Evolutionary conservation across 129 eudicot genomes (phyloP), one percentile per base, ranked within the genome.

Genomic region (Flaveria bidentis): DNA sequence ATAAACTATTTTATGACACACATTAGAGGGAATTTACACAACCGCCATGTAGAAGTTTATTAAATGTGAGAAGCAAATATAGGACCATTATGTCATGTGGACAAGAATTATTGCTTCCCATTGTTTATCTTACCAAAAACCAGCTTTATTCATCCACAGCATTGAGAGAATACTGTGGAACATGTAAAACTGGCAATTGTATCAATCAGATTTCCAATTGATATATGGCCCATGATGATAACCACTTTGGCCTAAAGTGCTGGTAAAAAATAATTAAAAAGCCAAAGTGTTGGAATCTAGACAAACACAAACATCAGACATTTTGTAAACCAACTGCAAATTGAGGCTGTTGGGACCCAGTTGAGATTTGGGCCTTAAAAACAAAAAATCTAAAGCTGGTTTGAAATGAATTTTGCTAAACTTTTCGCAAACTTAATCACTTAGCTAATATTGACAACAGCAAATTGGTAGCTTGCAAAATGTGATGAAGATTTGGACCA

Each of bases 61-160:
- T n/a, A 46, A 36, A 50, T 57, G 41, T 23, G 60, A 39, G 57
- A 67, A 36, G 7, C 2, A 13, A 51, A 51, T 51, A 18, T 20
- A 39, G 11, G 58, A 22, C 13, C 10, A 16, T 11, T n/a, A 20
- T 52, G 61, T 42, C 25, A 53, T 76, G 25, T 67, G 18, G 66
- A 76, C 65, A 52, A 66, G 52, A 30, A 66, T 51, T 66, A 52
- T 66, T 55, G 12, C 74, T 76, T 66, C 36, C 80, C 25, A 6
- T 36, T 20, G 41, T 45, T 45, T 45, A 52, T 47, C 2, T 51
- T 71, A 42, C 22, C 9, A 63, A 69, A 78, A 78, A 72, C 72
- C 79, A 72, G 70, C 74, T 39, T 39, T 39, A 51, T 11, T 46
- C 80, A 80, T 75, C 89, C 77, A 84, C 79, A 69, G 82, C 69